Percentiles rank a stretch among this genome's conserved stretches.
Conservation (phyloP, 768 basidiomycete genomes). For the Tylopilus sp. region DNA sequence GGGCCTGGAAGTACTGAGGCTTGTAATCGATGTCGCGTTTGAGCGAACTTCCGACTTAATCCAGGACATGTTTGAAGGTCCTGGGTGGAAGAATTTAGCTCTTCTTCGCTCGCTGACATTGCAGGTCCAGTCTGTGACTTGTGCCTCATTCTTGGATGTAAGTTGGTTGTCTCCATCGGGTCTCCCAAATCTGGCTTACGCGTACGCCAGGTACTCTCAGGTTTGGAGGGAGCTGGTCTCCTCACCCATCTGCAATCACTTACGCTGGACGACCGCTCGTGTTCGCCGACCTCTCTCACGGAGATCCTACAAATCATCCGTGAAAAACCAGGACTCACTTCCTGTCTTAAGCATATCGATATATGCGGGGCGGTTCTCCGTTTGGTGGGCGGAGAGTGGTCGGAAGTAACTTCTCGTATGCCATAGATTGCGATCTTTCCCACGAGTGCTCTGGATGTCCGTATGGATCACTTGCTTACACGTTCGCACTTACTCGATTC, state of each 20-base stretch:
- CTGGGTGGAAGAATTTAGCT: background rate
- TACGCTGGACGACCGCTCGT: background rate
- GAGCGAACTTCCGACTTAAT: background rate
- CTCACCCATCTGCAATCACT: background rate
- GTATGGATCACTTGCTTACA: conserved; percentile 46
- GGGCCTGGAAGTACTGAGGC: conserved; percentile 1
- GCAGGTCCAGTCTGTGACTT: background rate
- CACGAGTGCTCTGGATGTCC: conserved; percentile 15
- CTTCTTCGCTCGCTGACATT: conserved; percentile 11
- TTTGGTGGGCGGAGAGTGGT: conserved; percentile 3
- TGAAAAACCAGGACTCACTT: background rate
- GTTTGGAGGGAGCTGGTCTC: background rate
- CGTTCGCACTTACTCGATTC: conserved; percentile 43
- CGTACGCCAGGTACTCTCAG: background rate
- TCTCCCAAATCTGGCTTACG: background rate
- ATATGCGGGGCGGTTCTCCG: background rate
- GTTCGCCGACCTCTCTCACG: background rate
- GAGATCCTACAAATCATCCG: background rate
- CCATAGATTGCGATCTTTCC: background rate
- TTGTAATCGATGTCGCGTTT: background rate
- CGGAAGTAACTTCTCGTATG: background rate
- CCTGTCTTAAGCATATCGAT: background rate
- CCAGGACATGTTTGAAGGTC: background rate
- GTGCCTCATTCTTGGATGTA: background rate
- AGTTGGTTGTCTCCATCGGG: background rate